Evolutionary conservation across 257 asterid genomes (phyloP), one percentile per base, ranked within the genome.

Genomic region (Cynanchum wilfordii): DNA sequence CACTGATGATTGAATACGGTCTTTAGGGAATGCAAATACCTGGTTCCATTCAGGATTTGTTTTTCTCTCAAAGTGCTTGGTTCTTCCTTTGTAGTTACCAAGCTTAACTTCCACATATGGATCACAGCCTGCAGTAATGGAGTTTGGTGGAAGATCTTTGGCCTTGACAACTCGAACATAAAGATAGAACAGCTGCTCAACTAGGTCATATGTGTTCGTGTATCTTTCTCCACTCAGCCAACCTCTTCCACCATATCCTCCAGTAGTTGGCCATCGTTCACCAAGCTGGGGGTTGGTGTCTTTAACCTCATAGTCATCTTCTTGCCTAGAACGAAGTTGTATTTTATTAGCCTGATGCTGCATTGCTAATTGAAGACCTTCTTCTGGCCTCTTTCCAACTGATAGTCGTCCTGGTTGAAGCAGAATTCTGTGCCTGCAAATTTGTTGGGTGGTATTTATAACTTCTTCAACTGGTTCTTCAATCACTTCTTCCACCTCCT

Each of bases 41-140:
- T 89, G 96, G 84, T 87, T 87, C 97, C 96, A 91, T 51, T 91
- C 96, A 0, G 94, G 96, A 45, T 80, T 86, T 64, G 55, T 66
- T 29, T 70, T 86, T 73, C 75, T 82, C 30, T 87, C 94, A 0
- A 82, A 27, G 40, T 87, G 92, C 70, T 58, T 78, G 0, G 97
- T 89, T 27, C 86, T 51, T 38, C 97, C 97, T 73, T 66, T 86
- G 85, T 89, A 91, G 82, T 91, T 89, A 8, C 96, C 95, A 17
- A 91, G 90, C 79, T 84, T 90, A 75, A 90, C 92, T 75, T 90
- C 96, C 70, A 82, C 94, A 29, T 83, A 89, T 0, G 94, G 91
- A 51, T 91, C 91, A 62, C 84, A 79, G 67, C 82, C 74, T 16
- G 79, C 87, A 0, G 87, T 86, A 45, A 86, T 56, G 20, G 72